Percentiles rank a stretch among this genome's conserved stretches.
These are phyloP conservation scores for Umbelopsis isabellina DNA, from an alignment of 192 early-diverging fungal genomes.

Conservation along the genomic window DNA sequence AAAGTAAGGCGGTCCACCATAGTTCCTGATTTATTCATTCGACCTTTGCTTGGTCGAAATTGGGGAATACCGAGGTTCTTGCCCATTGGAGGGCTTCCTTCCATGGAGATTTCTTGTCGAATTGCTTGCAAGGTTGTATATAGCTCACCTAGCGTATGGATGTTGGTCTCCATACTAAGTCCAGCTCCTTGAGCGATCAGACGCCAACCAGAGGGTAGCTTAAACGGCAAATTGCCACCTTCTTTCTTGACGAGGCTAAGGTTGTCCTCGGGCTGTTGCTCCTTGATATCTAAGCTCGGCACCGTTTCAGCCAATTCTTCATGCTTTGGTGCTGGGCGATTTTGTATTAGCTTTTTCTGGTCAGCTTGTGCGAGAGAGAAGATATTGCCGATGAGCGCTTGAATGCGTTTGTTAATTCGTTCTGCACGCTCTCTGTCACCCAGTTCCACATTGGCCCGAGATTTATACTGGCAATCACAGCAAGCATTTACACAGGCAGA, in stretches of 20 bases:
- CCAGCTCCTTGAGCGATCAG: slow-evolving; percentile 11
- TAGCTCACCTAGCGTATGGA: slow-evolving; percentile 33
- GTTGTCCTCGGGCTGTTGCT: not conserved
- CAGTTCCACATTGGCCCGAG: slow-evolving; percentile 17
- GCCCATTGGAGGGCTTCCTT: not conserved
- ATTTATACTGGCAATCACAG: slow-evolving; percentile 13
- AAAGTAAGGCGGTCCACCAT: not conserved
- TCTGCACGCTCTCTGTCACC: slow-evolving; percentile 12
- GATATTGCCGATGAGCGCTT: not conserved
- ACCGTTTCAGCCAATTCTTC: not conserved
- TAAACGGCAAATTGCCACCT: not conserved
- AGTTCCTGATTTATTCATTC: not conserved
- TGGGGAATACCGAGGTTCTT: slow-evolving; percentile 1
- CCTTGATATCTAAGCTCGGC: not conserved
- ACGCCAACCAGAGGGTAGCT: slow-evolving; percentile 2
- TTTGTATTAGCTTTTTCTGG: too few species aligned
- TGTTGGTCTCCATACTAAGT: slow-evolving; percentile 33
- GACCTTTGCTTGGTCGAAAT: not conserved
- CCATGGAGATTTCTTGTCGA: slow-evolving; percentile 1
- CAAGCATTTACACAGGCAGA: not conserved
- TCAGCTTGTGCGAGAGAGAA: not conserved
- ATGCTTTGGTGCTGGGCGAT: not conserved
- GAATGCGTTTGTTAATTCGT: not conserved
- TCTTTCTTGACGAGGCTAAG: not conserved
- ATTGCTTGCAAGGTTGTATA: slow-evolving; percentile 25